phyloP scores from a whole-genome alignment of 305 asterid species.

The Fraxinus floribunda region DNA sequence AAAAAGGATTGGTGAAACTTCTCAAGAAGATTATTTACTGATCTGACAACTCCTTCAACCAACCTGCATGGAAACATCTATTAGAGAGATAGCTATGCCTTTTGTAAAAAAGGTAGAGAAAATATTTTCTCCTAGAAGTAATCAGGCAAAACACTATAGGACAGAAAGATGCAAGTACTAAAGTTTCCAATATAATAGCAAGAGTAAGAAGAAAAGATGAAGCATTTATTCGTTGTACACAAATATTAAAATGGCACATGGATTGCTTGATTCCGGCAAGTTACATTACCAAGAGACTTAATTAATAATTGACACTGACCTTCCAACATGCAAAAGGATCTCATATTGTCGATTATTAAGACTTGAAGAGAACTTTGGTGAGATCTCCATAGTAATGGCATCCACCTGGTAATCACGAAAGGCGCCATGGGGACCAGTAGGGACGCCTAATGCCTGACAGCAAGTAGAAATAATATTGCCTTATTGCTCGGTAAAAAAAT shows the following conservation, averaged over 20 bases:
- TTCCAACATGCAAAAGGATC: conserved; percentile 72
- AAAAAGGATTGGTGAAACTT: conserved; percentile 96
- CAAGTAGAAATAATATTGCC: conserved; percentile 4
- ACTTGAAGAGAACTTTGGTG: conserved; percentile 51
- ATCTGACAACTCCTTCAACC: conserved; percentile 80
- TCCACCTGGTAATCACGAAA: conserved; percentile 98
- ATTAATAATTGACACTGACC: conserved; percentile 43
- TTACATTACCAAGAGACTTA: not conserved
- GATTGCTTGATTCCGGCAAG: conserved; percentile 13
- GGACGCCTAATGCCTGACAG: conserved; percentile 85
- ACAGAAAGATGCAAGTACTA: conserved; percentile 5
- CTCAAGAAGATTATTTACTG: conserved; percentile 93
- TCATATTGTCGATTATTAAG: conserved; percentile 41
- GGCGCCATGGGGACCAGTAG: conserved; percentile 96
- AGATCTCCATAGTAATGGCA: conserved; percentile 84
- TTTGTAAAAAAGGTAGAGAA: not conserved
- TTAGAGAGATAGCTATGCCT: not conserved
- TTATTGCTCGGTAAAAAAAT: not conserved
- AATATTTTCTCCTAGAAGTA: not conserved
- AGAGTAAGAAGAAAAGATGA: not conserved
- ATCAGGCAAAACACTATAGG: conserved; percentile 5
- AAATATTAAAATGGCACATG: not conserved
- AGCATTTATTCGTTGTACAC: not conserved
- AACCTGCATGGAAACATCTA: conserved; percentile 51
- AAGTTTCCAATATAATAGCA: not conserved